These are phyloP conservation scores for Sequoia sempervirens DNA, from an alignment of 75 land plant species.

Conservation along the genomic window DNA sequence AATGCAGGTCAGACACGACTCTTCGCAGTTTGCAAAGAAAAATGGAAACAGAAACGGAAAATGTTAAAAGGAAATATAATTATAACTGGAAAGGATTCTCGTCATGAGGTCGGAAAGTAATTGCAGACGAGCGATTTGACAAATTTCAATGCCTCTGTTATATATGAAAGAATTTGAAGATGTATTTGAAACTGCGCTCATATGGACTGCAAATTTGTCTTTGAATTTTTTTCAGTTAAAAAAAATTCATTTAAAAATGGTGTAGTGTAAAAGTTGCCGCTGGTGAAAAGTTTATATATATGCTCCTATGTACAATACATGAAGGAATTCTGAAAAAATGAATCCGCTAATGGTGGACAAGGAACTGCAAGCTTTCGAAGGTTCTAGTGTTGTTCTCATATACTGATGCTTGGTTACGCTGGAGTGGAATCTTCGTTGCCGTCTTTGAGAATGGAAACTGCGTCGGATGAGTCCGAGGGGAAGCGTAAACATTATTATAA, in stretches of 20 bases:
- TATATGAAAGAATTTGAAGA: neutral
- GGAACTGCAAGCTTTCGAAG: neutral
- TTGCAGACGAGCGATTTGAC: neutral
- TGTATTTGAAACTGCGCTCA: neutral
- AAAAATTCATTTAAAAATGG: neutral
- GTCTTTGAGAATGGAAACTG: neutral
- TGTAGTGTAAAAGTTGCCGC: neutral
- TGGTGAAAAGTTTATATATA: neutral
- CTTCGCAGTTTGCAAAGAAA: neutral
- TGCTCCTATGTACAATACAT: neutral
- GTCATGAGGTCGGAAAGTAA: neutral
- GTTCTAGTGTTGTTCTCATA: neutral
- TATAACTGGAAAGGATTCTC: neutral
- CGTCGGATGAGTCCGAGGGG: neutral
- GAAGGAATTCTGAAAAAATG: neutral
- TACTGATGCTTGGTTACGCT: neutral
- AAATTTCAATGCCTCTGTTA: neutral
- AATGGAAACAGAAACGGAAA: neutral
- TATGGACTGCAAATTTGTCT: neutral
- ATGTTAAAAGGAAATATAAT: no score
- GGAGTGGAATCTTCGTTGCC: neutral
- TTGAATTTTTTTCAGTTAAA: conserved; percentile 1
- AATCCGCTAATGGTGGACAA: neutral
- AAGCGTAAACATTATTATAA: no score
- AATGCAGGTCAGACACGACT: neutral